Evolutionary conservation across 345 rosid species (phyloP).

Genomic region (Populus davidiana): DNA sequence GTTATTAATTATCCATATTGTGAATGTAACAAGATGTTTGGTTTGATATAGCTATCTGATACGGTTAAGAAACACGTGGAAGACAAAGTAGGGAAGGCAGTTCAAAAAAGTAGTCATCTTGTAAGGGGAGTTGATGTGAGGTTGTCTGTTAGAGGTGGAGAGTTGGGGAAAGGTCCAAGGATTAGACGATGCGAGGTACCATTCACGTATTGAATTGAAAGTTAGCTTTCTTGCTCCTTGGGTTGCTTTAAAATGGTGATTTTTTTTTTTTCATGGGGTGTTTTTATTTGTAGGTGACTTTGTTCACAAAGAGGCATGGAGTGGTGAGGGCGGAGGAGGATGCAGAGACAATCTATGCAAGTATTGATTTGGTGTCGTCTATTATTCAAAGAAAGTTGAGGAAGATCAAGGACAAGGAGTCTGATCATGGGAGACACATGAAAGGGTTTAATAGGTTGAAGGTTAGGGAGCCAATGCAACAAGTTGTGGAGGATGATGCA

Average conservation of each 20-base stretch:
- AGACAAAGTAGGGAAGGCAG: slow-evolving; percentile 83
- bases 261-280: not conserved
- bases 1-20: not conserved
- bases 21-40: not conserved
- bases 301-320: slow-evolving; percentile 90
- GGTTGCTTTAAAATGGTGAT: not conserved
- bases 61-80: slow-evolving; percentile 72
- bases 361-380: slow-evolving; percentile 82
- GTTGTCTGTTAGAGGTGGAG: slow-evolving; percentile 85
- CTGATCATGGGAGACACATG: slow-evolving; percentile 93
- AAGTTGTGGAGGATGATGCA: slow-evolving; percentile 30
- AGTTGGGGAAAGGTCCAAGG: slow-evolving; percentile 86
- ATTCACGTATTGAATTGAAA: not conserved
- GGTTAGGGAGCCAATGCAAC: slow-evolving; percentile 53
- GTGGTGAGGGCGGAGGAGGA: slow-evolving; percentile 93
- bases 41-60: slow-evolving; percentile 56
- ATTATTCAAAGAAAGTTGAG: slow-evolving; percentile 77
- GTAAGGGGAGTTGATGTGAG: slow-evolving; percentile 90
- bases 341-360: slow-evolving; percentile 66
- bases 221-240: not conserved
- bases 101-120: slow-evolving; percentile 79
- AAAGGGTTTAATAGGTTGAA: slow-evolving; percentile 66
- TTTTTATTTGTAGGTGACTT: slow-evolving; percentile 51
- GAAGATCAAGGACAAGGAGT: slow-evolving; percentile 94
- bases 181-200: slow-evolving; percentile 85